phyloP scores from a whole-genome alignment of 371 early-diverging fungal genomes.

The Mortierella sp. region DNA sequence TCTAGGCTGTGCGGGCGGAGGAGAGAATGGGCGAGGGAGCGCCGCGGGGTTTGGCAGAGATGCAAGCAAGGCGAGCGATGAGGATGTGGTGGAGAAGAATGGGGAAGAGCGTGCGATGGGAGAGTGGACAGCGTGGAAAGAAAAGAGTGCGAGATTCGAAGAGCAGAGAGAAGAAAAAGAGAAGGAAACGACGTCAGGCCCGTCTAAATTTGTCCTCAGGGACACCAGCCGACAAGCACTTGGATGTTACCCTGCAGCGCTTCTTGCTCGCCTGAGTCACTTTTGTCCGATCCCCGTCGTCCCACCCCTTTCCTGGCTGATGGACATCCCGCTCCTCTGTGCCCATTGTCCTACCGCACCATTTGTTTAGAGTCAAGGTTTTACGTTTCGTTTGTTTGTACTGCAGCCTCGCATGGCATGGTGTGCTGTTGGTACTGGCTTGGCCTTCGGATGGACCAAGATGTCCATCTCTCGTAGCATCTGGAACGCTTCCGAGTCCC shows the following conservation, averaged over 20 bases:
- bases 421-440: background rate
- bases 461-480: no score
- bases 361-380: background rate
- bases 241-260: background rate
- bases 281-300: background rate
- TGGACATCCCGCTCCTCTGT: background rate
- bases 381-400: no score
- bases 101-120: slow-evolving; percentile 2
- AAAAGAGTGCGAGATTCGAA: slow-evolving; percentile 3
- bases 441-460: no score
- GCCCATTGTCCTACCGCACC: background rate
- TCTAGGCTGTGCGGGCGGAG: no score
- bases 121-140: background rate
- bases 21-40: no score
- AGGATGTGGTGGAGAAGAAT: background rate
- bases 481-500: no score
- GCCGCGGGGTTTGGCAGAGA: no score
- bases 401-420: no score
- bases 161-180: slow-evolving; percentile 2
- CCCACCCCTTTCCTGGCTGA: background rate
- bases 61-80: background rate
- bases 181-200: background rate
- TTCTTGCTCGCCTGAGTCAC: slow-evolving; percentile 32
- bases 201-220: slow-evolving; percentile 4
- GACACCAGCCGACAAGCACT: background rate